Evolutionary conservation across 1,284 basidiomycete species (phyloP).

Genomic region (Ustilago trichophora): DNA sequence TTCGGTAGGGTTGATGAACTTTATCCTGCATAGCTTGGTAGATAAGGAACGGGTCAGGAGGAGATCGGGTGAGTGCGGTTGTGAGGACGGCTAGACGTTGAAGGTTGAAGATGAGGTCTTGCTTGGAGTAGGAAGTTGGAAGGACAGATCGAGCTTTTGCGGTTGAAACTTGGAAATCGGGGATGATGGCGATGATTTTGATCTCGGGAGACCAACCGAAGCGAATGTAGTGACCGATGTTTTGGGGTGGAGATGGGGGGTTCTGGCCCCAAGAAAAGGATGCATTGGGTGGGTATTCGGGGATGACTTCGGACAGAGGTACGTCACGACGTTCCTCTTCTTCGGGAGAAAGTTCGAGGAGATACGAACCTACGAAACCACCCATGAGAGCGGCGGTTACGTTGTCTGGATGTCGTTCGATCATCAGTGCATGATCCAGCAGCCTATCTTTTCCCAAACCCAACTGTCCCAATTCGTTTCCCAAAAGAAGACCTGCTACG

Average conservation of each 20-base stretch:
- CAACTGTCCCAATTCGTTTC: conserved; percentile 81
- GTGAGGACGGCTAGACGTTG: conserved; percentile 98
- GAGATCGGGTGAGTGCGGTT: conserved; percentile 86
- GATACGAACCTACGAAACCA: conserved; percentile 97
- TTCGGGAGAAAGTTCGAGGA: conserved; percentile 77
- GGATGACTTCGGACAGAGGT: conserved; percentile 93
- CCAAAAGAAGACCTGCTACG: conserved; percentile 92
- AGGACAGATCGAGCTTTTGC: conserved; percentile 91
- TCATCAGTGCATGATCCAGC: conserved; percentile 97
- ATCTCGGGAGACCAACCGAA: conserved; percentile 89
- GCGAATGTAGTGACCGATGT: conserved; percentile 93
- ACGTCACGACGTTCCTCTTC: conserved; percentile 79
- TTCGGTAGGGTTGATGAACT: conserved; percentile 96
- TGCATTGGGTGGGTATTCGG: conserved; percentile 93
- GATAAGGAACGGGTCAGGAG: conserved; percentile 91
- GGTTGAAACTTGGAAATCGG: conserved; percentile 94
- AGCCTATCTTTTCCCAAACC: conserved; percentile 77
- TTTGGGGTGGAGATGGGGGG: conserved; percentile 85
- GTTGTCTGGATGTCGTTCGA: conserved; percentile 98
- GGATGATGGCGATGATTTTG: conserved; percentile 93
- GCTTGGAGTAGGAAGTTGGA: conserved; percentile 82
- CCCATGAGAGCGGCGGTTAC: conserved; percentile 96
- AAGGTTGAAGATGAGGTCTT: conserved; percentile 94
- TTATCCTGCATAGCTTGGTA: conserved; percentile 99
- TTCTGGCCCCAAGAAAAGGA: conserved; percentile 87